phyloP scores from a whole-genome alignment of 768 basidiomycete species.

The Termitomyces sp. region DNA sequence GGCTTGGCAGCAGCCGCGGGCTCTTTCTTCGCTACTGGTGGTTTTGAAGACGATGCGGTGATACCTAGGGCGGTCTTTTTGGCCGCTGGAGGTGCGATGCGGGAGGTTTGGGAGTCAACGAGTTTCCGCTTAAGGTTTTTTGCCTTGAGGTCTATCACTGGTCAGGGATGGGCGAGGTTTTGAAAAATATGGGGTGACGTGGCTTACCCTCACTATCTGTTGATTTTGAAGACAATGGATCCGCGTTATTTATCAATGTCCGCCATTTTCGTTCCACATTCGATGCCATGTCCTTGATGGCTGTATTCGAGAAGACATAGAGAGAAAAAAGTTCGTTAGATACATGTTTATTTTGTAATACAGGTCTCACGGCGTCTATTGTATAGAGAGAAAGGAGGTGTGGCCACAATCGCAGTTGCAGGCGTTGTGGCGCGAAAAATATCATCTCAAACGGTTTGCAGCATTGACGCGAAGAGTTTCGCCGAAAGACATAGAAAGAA shows the following conservation, averaged over 20 bases:
- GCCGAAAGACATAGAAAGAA: slow-evolving; percentile 6
- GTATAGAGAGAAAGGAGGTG: slow-evolving; percentile 13
- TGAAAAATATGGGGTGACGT: slow-evolving; percentile 40
- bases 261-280: slow-evolving; percentile 87
- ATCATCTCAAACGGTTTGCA: slow-evolving; percentile 13
- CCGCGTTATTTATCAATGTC: slow-evolving; percentile 45
- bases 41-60: slow-evolving; percentile 35
- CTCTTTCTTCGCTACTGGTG: slow-evolving; percentile 58
- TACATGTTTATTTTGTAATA: slow-evolving; percentile 55
- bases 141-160: slow-evolving; percentile 44
- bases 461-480: neutral
- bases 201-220: slow-evolving; percentile 69
- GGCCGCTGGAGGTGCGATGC: slow-evolving; percentile 52
- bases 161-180: slow-evolving; percentile 19
- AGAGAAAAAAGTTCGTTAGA: slow-evolving; percentile 55
- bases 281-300: slow-evolving; percentile 91
- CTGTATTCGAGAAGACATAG: slow-evolving; percentile 47
- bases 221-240: slow-evolving; percentile 31
- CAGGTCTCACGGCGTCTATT: slow-evolving; percentile 29
- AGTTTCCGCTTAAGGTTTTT: slow-evolving; percentile 69
- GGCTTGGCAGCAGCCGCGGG: slow-evolving; percentile 23
- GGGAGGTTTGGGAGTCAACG: slow-evolving; percentile 32
- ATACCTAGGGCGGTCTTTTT: slow-evolving; percentile 60
- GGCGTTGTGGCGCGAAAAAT: slow-evolving; percentile 7
- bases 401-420: neutral